Evolutionary conservation across 768 basidiomycete species (phyloP), one percentile per base, ranked within the genome.

Genomic region (Suillus luteus): DNA sequence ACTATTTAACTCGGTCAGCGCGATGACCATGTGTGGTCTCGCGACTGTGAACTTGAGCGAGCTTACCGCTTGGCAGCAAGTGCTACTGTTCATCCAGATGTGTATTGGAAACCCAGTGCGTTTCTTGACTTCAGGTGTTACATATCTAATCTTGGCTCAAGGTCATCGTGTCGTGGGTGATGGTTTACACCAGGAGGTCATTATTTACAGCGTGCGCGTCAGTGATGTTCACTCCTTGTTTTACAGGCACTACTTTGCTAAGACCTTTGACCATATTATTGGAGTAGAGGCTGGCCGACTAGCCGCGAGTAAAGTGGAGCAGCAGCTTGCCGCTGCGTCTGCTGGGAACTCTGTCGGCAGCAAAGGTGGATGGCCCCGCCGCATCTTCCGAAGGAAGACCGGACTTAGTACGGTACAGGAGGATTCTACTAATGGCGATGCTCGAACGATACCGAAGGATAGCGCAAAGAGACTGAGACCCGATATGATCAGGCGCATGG

Each of bases 161-260:
- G 88, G 85, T 93, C 44, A 70, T 87, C 15, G 85, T 95, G 8
- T 93, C 92, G 0, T 92, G 93, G 89, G 80, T 93, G 63, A 91
- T 92, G 75, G 92, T 96, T 33, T 84, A 87, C 63, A 83, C 89
- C 64, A 83, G 94, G 63, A 87, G 86, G 90, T 91, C 55, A 66
- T 82, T 68, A 48, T 55, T 37, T 38, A 62, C 60, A 38, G 37
- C 14, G 49, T 49, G 27, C 15, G 22, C 27, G 9, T 38, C 22
- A 15, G 31, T 10, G 14, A 8, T 33, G 17, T 51, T 24, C 27
- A n/a, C 62, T 63, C 51, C 64, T 41, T 10, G 43, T 55, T 33
- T 60, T 55, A n/a, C 70, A 91, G 90, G 72, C 79, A 82, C 65
- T 92, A 88, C 75, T 92, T 94, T 67, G 85, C 86, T 0, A 82